phyloP scores from a whole-genome alignment of 192 early-diverging fungal genomes.

The Coemansia sp. region DNA sequence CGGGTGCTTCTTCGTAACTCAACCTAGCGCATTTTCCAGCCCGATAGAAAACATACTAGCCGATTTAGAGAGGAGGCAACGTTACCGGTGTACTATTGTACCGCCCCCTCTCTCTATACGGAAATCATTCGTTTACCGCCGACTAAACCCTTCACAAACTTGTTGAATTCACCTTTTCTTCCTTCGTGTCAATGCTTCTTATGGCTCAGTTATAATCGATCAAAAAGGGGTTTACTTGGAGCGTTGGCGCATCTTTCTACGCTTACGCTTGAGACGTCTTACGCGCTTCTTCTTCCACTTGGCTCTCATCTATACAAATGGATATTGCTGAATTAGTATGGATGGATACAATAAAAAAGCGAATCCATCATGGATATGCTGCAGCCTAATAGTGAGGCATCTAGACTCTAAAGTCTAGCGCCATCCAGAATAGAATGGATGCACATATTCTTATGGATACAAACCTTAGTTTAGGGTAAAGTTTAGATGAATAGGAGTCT shows the following conservation, averaged over 20 bases:
- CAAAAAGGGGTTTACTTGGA: conserved; percentile 50
- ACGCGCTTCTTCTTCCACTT: conserved; percentile 77
- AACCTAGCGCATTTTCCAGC: too few species aligned
- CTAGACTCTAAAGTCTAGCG: too few species aligned
- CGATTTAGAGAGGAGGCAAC: too few species aligned
- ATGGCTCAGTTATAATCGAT: neutral
- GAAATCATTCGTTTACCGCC: neutral
- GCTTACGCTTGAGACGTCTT: conserved; percentile 69
- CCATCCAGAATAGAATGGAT: neutral
- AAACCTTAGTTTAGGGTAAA: conserved; percentile 4
- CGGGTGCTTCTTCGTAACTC: too few species aligned
- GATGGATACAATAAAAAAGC: neutral
- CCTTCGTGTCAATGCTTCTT: neutral
- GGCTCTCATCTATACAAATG: conserved; percentile 57
- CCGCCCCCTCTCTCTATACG: neutral
- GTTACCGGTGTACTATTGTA: too few species aligned
- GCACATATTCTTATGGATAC: neutral
- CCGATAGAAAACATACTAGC: too few species aligned
- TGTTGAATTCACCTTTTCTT: neutral
- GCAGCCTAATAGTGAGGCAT: too few species aligned
- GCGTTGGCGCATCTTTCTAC: conserved; percentile 72
- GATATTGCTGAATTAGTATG: neutral
- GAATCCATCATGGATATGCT: conserved; percentile 1
- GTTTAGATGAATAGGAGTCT: conserved; percentile 10
- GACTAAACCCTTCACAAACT: neutral